Evolutionary conservation across 345 rosid species (phyloP).

Genomic region (Abelmoschus esculentus): DNA sequence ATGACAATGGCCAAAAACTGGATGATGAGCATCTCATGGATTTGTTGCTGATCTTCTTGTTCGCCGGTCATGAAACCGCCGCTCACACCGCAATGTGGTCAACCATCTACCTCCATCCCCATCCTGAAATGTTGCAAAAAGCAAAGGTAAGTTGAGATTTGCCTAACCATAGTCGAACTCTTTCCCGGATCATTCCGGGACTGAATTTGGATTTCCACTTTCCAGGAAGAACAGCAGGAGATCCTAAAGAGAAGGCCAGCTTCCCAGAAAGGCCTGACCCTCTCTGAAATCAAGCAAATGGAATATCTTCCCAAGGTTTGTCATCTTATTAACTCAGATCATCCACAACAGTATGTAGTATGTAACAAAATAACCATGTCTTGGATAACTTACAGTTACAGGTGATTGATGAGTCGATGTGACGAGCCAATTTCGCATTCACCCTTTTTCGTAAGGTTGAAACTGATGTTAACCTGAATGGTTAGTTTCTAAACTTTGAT

Average conservation of each 20-base stretch:
- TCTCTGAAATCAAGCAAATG: slow-evolving; percentile 19
- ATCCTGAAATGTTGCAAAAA: slow-evolving; percentile 15
- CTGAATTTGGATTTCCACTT: not conserved
- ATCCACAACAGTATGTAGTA: not conserved
- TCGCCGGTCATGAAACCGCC: not conserved
- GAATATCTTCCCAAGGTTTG: slow-evolving; percentile 15
- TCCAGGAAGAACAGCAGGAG: slow-evolving; percentile 10
- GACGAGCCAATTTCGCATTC: not conserved
- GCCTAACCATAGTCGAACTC: not conserved
- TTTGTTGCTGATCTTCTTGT: not conserved
- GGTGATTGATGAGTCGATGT: not conserved
- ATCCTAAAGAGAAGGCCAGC: slow-evolving; percentile 19
- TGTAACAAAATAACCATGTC: no score
- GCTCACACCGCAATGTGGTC: slow-evolving; percentile 25
- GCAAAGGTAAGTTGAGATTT: slow-evolving; percentile 14
- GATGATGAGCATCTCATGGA: not conserved
- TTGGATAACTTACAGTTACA: not conserved
- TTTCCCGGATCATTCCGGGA: not conserved
- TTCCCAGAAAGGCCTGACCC: slow-evolving; percentile 18
- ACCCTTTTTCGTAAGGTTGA: not conserved
- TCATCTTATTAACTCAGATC: not conserved
- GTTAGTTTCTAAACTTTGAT: not conserved
- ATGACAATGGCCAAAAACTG: not conserved
- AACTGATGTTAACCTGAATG: not conserved
- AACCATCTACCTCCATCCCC: slow-evolving; percentile 4